Conservation (phyloP, 1,284 basidiomycete genomes). For the Peniophora sp. region DNA sequence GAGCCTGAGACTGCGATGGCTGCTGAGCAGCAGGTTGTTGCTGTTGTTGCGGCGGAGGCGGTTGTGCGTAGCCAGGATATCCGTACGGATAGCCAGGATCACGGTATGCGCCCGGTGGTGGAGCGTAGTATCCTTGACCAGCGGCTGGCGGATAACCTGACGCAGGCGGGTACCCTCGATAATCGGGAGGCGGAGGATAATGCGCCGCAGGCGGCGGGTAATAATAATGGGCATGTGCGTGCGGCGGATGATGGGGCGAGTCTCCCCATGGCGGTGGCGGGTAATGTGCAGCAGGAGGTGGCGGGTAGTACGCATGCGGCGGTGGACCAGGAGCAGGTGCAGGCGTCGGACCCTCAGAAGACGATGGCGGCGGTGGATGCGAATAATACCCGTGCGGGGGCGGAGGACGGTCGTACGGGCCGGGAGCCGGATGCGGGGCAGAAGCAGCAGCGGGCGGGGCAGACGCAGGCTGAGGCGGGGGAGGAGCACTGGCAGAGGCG, state of each 20-base stretch:
- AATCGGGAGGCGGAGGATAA: neutral
- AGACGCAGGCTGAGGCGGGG: slow-evolving; percentile 9
- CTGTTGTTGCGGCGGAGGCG: slow-evolving; percentile 9
- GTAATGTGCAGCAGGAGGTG: slow-evolving; percentile 11
- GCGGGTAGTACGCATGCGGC: slow-evolving; percentile 16
- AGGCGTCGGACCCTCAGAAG: no score
- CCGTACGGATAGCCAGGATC: neutral
- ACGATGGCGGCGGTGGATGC: slow-evolving; percentile 6
- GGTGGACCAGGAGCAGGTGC: slow-evolving; percentile 2
- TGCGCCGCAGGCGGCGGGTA: neutral
- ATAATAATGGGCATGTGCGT: slow-evolving; percentile 11
- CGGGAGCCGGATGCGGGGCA: slow-evolving; percentile 11
- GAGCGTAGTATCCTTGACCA: neutral
- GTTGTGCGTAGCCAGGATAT: slow-evolving; percentile 16
- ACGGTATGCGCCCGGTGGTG: no score
- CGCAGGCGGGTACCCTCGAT: neutral
- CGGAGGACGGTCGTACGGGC: slow-evolving; percentile 16
- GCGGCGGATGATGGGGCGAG: neutral
- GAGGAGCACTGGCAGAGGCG: slow-evolving; percentile 11
- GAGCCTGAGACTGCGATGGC: slow-evolving; percentile 13
- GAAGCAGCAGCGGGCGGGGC: slow-evolving; percentile 12
- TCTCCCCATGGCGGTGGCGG: slow-evolving; percentile 10
- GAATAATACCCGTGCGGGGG: slow-evolving; percentile 12
- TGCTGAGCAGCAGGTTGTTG: slow-evolving; percentile 3
- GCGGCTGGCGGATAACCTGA: neutral